phyloP scores from a whole-genome alignment of 2,329 filamentous ascomycete genomes.

The Botrytis hyacinthi region DNA sequence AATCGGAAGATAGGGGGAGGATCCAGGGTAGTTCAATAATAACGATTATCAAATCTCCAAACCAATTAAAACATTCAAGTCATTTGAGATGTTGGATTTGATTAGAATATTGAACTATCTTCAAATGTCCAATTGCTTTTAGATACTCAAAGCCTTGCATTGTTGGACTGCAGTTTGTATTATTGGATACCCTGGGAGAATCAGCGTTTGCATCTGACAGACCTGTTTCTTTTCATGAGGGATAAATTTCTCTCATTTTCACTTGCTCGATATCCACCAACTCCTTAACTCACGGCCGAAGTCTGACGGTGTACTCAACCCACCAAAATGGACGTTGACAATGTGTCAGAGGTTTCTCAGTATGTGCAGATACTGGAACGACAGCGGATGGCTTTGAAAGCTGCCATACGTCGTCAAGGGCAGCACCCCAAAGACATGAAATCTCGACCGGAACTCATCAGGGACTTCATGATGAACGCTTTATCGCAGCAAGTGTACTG shows the following conservation, averaged over 20 bases:
- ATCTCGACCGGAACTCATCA: constrained; percentile 12
- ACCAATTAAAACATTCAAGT: too few relatives aligned
- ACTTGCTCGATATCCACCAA: neutral
- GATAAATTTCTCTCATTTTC: neutral
- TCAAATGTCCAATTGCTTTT: too few relatives aligned
- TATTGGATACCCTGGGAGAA: too few relatives aligned
- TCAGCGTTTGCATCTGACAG: neutral
- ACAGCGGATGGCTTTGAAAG: constrained; percentile 11
- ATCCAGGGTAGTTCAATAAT: too few relatives aligned
- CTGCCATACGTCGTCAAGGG: constrained; percentile 13
- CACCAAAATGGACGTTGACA: constrained; percentile 19
- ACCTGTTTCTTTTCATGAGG: too few relatives aligned
- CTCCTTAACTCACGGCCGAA: neutral
- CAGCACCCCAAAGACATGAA: constrained; percentile 13
- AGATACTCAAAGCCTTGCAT: too few relatives aligned
- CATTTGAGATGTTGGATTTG: too few relatives aligned
- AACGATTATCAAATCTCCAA: too few relatives aligned
- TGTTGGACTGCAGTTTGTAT: too few relatives aligned
- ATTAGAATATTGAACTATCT: too few relatives aligned
- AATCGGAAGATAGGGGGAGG: neutral
- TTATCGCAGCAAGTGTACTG: neutral
- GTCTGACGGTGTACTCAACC: neutral
- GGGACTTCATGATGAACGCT: neutral
- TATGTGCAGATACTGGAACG: constrained; percentile 1
- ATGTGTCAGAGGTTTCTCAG: constrained; percentile 17